Percentiles rank a stretch among this genome's conserved stretches.
Evolutionary conservation across 1,139 yeast species (phyloP).

Genomic region (Yamadazyma dendronema): DNA sequence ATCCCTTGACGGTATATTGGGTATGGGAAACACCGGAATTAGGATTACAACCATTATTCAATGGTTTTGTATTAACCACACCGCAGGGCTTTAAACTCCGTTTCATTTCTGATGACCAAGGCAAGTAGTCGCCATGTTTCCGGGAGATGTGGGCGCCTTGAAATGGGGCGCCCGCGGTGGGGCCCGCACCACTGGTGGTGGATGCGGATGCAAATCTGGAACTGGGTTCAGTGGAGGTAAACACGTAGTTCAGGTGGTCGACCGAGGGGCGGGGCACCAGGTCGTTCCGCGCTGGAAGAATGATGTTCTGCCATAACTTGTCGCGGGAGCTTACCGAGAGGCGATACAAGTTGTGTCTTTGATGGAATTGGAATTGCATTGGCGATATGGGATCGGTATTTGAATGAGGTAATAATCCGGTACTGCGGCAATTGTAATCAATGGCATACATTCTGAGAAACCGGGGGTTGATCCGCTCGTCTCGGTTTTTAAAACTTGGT

Average conservation of each 20-base stretch:
- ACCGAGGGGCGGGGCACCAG: constrained; percentile 26
- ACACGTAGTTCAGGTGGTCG: constrained; percentile 22
- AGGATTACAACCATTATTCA: constrained; percentile 36
- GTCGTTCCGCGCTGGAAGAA: constrained; percentile 48
- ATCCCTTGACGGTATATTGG: constrained; percentile 54
- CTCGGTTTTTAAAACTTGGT: constrained; percentile 34
- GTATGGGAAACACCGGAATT: constrained; percentile 37
- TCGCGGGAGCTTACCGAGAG: constrained; percentile 40
- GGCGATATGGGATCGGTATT: constrained; percentile 15
- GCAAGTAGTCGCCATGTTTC: constrained; percentile 30
- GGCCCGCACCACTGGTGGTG: constrained; percentile 4
- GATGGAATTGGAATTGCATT: constrained; percentile 24
- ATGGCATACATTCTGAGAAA: constrained; percentile 48
- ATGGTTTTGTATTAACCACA: constrained; percentile 21
- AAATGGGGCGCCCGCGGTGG: constrained; percentile 4
- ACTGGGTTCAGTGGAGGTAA: no score
- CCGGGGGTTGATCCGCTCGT: constrained; percentile 44
- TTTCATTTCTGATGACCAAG: constrained; percentile 32
- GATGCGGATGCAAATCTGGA: constrained; percentile 17
- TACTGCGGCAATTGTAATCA: constrained; percentile 36
- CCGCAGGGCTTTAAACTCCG: constrained; percentile 39
- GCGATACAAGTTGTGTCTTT: constrained; percentile 24
- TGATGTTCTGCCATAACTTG: constrained; percentile 50
- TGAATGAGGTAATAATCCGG: constrained; percentile 29
- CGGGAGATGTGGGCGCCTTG: constrained; percentile 15